phyloP scores from a whole-genome alignment of 2,329 filamentous ascomycete species.

The Penicillium sp. region DNA sequence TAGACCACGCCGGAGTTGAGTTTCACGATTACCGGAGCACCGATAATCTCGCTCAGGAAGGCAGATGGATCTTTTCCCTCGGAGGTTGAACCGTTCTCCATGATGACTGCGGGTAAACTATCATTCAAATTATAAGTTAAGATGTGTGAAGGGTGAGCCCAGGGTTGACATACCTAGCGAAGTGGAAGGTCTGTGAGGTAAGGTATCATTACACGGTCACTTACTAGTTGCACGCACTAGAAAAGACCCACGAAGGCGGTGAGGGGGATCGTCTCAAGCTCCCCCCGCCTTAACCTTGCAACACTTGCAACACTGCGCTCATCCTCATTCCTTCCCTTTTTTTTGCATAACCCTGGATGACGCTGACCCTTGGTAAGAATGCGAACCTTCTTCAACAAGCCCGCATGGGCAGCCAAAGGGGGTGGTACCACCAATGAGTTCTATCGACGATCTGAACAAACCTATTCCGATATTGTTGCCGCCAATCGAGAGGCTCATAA shows the following conservation, averaged over 20 bases:
- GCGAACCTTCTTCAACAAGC: constrained; percentile 58
- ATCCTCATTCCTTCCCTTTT: neutral
- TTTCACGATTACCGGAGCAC: constrained; percentile 91
- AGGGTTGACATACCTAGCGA: neutral
- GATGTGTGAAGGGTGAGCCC: neutral
- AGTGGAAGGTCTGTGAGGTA: neutral
- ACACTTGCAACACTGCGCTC: neutral
- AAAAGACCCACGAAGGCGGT: constrained; percentile 1
- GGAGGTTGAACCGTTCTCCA: constrained; percentile 71
- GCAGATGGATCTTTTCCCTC: constrained; percentile 90
- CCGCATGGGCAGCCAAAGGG: constrained; percentile 49
- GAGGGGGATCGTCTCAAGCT: neutral
- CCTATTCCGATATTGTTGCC: constrained; percentile 48
- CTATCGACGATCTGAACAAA: constrained; percentile 50
- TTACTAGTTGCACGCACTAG: neutral
- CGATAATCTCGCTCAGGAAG: constrained; percentile 92
- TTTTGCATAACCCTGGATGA: neutral
- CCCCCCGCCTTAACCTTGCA: neutral
- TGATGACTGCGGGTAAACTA: constrained; percentile 35
- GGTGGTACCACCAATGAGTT: constrained; percentile 41
- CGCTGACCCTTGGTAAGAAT: constrained; percentile 13
- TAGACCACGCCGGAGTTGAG: constrained; percentile 98
- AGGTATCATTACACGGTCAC: neutral
- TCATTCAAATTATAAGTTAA: neutral
- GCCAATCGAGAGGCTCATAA: constrained; percentile 39